phyloP scores from a whole-genome alignment of 2,329 filamentous ascomycete genomes.

The Neobulgaria alba region DNA sequence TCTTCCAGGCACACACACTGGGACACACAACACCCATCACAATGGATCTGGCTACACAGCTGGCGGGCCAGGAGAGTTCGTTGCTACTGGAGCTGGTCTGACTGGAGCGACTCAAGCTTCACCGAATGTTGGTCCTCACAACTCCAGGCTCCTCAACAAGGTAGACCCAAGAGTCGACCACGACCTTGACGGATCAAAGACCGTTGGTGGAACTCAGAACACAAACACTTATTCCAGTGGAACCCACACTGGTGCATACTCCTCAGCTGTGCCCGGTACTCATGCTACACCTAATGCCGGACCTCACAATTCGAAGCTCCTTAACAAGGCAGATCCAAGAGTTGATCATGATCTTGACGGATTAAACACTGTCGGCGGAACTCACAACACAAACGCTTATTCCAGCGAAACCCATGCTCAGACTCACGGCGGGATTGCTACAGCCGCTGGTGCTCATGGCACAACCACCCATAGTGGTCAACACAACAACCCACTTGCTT shows the following conservation, averaged over 20 bases:
- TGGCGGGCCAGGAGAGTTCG: no score
- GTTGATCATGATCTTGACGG: not conserved
- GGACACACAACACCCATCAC: slow-evolving; percentile 2
- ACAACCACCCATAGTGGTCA: no score
- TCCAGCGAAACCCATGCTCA: no score
- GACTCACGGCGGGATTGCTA: no score
- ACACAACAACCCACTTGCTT: no score
- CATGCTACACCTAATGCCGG: slow-evolving; percentile 29
- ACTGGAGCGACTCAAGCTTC: slow-evolving; percentile 5
- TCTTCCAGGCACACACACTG: slow-evolving; percentile 8
- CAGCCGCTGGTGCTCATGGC: no score
- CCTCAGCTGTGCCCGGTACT: slow-evolving; percentile 6
- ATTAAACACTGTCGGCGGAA: not conserved
- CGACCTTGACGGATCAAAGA: not conserved
- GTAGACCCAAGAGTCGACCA: slow-evolving; percentile 35
- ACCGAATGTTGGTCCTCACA: slow-evolving; percentile 17
- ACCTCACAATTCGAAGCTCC: slow-evolving; percentile 28
- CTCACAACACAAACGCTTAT: not conserved
- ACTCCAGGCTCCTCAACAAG: slow-evolving; percentile 33
- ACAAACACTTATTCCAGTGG: slow-evolving; percentile 1
- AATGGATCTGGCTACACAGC: not conserved
- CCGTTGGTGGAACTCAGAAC: slow-evolving; percentile 29
- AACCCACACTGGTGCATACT: slow-evolving; percentile 11
- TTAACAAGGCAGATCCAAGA: slow-evolving; percentile 33
- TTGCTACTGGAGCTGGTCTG: slow-evolving; percentile 3